Evolutionary conservation across 768 basidiomycete species (phyloP), one percentile per base, ranked within the genome.

Genomic region (Candolleomyces aberdarensis): DNA sequence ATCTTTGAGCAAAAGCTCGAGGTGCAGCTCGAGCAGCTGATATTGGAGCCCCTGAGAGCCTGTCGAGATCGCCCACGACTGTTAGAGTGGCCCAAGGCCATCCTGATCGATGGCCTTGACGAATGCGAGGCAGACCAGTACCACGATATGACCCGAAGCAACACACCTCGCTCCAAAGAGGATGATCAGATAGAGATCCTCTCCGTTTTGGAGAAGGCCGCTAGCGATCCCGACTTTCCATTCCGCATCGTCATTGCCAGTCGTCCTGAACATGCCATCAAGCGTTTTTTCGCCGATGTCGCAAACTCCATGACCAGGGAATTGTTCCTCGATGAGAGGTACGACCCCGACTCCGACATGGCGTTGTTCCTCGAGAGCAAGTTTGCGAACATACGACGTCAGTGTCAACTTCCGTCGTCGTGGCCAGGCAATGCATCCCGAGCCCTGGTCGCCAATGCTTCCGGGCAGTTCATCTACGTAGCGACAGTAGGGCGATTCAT

Each of bases 381-480:
- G 10, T 46, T 60, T 26, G 22, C 40, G 8, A 43, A 14, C 13
- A 32, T 60, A 2, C 40, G 59, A 7, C 51, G 41, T 5, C 36
- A 54, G 14, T 51, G 46, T 13, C 59, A 61, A 14, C 32, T 67
- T 41, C 10, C 36, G 8, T 19, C 39, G 10, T 14, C 47, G n/a
- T 62, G 61, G 61, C 56, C 56, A 14, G 11, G 36, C 39, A 19
- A 36, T 17, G 49, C n/a, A 10, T 36, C 57, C 1, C 2, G 15
- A 3, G 22, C 19, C 15, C 22, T 53, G 17, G 15, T 36, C 13
- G 14, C 26, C 32, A 31, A 43, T 40, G 39, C 60, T 9, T 66
- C 65, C 3, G 66, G 66, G 5, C 66, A 67, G 46, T 64, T 63
- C 44, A 63, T 67, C 14, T 63, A 64, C 41, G 66, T 63, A 13